Base-by-base conservation (phyloP, 192 early-diverging fungal species). In the Diversispora eburnea region DNA sequence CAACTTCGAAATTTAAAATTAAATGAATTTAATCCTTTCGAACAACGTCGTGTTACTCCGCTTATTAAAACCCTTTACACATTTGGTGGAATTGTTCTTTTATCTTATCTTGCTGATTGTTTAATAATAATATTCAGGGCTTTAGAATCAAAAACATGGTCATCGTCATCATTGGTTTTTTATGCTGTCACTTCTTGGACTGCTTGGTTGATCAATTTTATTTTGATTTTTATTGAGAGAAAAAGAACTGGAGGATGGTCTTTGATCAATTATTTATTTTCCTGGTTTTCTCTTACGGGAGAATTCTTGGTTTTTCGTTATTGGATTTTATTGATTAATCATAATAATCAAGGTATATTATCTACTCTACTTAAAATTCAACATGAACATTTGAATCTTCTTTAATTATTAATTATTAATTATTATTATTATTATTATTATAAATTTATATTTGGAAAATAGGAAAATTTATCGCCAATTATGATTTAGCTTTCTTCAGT, bases 181-280 rank as follows among this genome's bases (percentile, higher is more conserved):
- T 85, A 84, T 55, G 78, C 79, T 56, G 63, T 79, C 22, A 51
- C 74, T 9, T 85, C 78, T 8, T 77, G 76, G 33, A 42, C 81
- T 7, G 81, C 84, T 25, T 78, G 84, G 76, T 54, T 58, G 2
- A 33, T 82, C 1, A 78, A 78, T 25, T 54, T 84, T n/a, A 57
- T 59, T 4, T 46, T 76, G 17, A 80, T 85, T 56, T n/a, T 58
- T 22, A 17, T 78, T 33, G 84, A 87, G 58, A 55, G 75, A 41
- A 68, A 72, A 4, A 78, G 68, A 46, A 77, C 74, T 5, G 75
- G 81, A 3, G 72, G 79, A 67, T 87, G 84, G 84, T 77, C 81
- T 56, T 85, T 83, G 81, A 73, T 79, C 33, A 80, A 85, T 42
- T 85, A 87, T 79, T 48, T 56, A 2, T 89, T 88, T 54, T 89